These are phyloP conservation scores for Silene uniflora DNA, from an alignment of 148 eudicot species.

Conservation along the genomic window DNA sequence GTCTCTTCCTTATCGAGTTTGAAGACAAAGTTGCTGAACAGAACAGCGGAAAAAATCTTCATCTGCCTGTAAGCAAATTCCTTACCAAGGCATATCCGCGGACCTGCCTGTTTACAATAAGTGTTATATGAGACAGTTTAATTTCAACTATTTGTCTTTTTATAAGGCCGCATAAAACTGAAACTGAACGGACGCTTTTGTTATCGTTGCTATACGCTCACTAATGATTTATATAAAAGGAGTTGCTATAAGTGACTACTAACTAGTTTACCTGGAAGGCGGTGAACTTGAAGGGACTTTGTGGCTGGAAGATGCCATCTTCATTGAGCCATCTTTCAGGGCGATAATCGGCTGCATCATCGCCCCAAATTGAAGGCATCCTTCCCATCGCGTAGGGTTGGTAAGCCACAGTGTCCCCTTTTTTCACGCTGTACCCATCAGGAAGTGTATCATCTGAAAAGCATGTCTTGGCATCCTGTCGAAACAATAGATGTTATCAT, in stretches of 20 bases:
- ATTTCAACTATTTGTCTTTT: background rate
- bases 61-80: constrained; percentile 58
- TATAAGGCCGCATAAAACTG: background rate
- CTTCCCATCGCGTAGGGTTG: constrained; percentile 87
- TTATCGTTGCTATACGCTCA: no score
- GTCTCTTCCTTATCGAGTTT: constrained; percentile 41
- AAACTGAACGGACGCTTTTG: no score
- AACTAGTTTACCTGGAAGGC: constrained; percentile 68
- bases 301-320: constrained; percentile 58
- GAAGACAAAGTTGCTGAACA: constrained; percentile 49
- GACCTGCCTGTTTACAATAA: constrained; percentile 32
- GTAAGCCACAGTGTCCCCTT: constrained; percentile 67
- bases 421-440: constrained; percentile 66
- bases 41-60: constrained; percentile 57
- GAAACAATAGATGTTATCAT: background rate
- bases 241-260: no score
- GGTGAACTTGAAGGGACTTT: constrained; percentile 73
- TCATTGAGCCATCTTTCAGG: constrained; percentile 85
- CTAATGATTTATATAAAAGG: no score
- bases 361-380: constrained; percentile 77
- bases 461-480: constrained; percentile 56
- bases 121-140: background rate
- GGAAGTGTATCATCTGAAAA: constrained; percentile 73
- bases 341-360: constrained; percentile 56
- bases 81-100: constrained; percentile 38